Evolutionary conservation across 2,329 filamentous ascomycete genomes (phyloP), one percentile per base, ranked within the genome.

Genomic region (Cadophora luteo-olivacea): DNA sequence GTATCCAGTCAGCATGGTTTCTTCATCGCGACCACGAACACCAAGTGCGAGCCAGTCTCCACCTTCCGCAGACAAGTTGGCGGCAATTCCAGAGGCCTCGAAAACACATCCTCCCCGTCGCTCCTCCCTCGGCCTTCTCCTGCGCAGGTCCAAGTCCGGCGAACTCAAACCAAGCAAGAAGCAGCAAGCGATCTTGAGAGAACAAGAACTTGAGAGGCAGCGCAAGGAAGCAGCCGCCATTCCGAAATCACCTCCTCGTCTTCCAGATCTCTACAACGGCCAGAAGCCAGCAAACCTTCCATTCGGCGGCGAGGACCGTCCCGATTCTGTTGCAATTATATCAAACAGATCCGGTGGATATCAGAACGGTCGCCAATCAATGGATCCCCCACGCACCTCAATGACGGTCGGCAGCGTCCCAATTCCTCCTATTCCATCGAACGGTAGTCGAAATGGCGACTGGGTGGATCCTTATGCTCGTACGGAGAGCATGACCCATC

Each of bases 401-500:
- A 72, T 70, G 71, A 65, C 70, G 36, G 66, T 69, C 8, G 61
- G 69, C 73, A 79, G 78, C 38, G 76, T 83, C 58, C 84, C 88
- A 54, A 80, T 86, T 55, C 87, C 87, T 64, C 88, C 89, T 1
- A 82, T 91, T 64, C 87, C 88, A 55, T 65, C 69, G 3, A 69
- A 66, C 69, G 74, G 70, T 9, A 67, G 48, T 38, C 70, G 69
- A 36, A 74, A 73, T 72, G 86, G 86, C 68, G 86, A 86, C 60
- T 86, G 84, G 75, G 85, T 87, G 71, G 93, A 97, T 76, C 91
- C 92, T 16, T 96, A 96, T 77, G 89, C 91, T 57, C 88, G 92
- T 72, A 91, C 92, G 45, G 93, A 97, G 83, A 97, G 95, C 85
- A 97, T 98, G 93, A 94, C 95, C 75, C 91, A 98, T 81, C 93